Base-by-base conservation (phyloP, 192 early-diverging fungal species). In the Linnemannia hyalina region DNA sequence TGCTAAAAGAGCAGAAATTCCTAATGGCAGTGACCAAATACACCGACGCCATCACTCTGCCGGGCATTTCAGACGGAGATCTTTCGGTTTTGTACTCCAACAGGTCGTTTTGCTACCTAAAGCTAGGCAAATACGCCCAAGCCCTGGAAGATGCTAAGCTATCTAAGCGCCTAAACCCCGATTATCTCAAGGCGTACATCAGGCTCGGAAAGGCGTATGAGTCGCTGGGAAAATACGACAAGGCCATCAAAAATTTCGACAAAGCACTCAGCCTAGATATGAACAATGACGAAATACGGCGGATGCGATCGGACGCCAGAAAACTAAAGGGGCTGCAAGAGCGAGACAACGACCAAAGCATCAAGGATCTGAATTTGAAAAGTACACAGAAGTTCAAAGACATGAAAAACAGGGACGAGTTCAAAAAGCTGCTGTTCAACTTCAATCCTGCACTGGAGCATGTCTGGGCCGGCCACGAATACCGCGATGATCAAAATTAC, bases 1-100 rank as follows among this genome's bases (percentile, higher is more conserved):
- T 80, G 71, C 29, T 80, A 63, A 80, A 65, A 74, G 72, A 35
- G 71, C 71, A 80, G 55, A 74, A 80, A 68, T 74, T 80, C 79
- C 60, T 36, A 68, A 73, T 74, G 72, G 79, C 79, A 74, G 79
- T 20, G 79, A 74, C 60, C 72, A 80, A 80, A 69, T 80, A 80
- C 79, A 80, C 79, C 79, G 79, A 80, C 72, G 79, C 79, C 72
- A 80, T 80, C 79, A 80, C 79, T 74, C 71, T 80, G 71, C 79
- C 79, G 36, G 79, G 79, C 63, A 74, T 80, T 74, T 69, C 79
- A 35, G 79, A 80, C 60, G 44, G 18, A 74, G 79, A 80, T 74
- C 79, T 80, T 74, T 80, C 79, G 72, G 44, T 80, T 80, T 80
- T 80, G 79, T 15, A 80, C 79, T 73, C 73, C 79, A 80, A 80